Evolutionary conservation across 1,284 basidiomycete genomes (phyloP), one percentile per base, ranked within the genome.

Genomic region (Rhodotorula glutinis): DNA sequence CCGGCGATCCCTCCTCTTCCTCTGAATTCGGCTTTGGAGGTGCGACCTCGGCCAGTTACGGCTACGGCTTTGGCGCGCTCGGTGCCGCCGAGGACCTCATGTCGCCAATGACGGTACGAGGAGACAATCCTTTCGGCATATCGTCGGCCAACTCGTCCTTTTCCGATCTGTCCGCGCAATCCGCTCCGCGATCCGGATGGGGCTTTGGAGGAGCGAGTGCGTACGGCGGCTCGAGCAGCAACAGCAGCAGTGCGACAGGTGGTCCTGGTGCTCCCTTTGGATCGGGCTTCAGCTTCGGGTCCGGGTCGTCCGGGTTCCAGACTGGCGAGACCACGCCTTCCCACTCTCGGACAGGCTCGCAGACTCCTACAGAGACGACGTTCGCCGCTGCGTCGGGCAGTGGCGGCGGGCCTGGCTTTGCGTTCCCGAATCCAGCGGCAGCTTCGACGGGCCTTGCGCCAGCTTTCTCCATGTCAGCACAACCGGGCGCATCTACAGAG

Each of bases 31-130:
- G 44, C 16, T 55, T 55, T 23, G 60, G 53, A 25, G 60, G 53
- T n/a, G 53, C 41, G 2, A 25, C 47, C 7, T 38, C 54, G 4
- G 38, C 60, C 2, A 38, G 11, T 38, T 25, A 8, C 47, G n/a
- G 40, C 11, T 44, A 53, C 41, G 56, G 57, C 13, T 54, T 30
- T 23, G 33, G 53, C 9, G 52, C 47, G 8, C 49, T 64, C 49
- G 40, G 43, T 16, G 59, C 57, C 0, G 62, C 63, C 9, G 61
- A 61, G 3, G 69, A 67, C 23, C 46, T 72, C 30, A 67, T 67
- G 61, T 62, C 66, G 3, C 66, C 69, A 19, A 51, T 66, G 27
- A 70, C 67, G 0, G 29, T 69, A 4, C 30, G 66, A 7, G 62
- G 62, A 21, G 27, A 46, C 33, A 49, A n/a, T n/a, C 29, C 43